These are phyloP conservation scores for Collybiopsis confluens DNA, from an alignment of 768 basidiomycete genomes.

Conservation along the genomic window DNA sequence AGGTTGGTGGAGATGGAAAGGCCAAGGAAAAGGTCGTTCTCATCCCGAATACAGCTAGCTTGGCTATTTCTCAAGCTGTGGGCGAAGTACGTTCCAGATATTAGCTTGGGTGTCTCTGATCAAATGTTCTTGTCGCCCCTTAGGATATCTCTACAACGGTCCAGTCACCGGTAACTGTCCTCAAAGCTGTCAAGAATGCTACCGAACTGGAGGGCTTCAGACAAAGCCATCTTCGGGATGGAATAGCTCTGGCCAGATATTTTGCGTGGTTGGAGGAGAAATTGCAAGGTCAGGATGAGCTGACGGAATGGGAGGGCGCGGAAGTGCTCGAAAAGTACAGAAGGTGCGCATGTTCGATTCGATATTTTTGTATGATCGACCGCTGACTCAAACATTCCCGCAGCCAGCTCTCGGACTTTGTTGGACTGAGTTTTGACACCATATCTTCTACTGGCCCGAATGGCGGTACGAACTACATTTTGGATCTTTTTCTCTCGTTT, in stretches of 20 bases:
- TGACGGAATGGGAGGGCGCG: conserved; percentile 81
- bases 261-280: conserved; percentile 94
- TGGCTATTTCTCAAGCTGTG: conserved; percentile 79
- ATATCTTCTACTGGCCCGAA: conserved; percentile 94
- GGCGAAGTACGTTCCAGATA: conserved; percentile 63
- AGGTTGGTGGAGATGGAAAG: neutral
- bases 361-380: neutral
- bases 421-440: conserved; percentile 85
- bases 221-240: conserved; percentile 84
- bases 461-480: conserved; percentile 52
- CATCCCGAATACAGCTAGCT: conserved; percentile 71
- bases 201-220: conserved; percentile 89
- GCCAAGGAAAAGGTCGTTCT: conserved; percentile 55
- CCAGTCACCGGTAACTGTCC: conserved; percentile 71
- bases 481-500: neutral
- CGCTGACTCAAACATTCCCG: neutral
- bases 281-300: conserved; percentile 49
- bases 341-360: conserved; percentile 48
- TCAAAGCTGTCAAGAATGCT: conserved; percentile 78
- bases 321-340: conserved; percentile 75
- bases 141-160: conserved; percentile 57
- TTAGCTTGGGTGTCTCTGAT: neutral
- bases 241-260: conserved; percentile 81
- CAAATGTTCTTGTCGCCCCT: conserved; percentile 5
- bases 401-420: conserved; percentile 77